Percentiles rank a stretch among this genome's conserved stretches.
phyloP scores from a whole-genome alignment of 169 alveolate species.

The Theileria sp. region DNA sequence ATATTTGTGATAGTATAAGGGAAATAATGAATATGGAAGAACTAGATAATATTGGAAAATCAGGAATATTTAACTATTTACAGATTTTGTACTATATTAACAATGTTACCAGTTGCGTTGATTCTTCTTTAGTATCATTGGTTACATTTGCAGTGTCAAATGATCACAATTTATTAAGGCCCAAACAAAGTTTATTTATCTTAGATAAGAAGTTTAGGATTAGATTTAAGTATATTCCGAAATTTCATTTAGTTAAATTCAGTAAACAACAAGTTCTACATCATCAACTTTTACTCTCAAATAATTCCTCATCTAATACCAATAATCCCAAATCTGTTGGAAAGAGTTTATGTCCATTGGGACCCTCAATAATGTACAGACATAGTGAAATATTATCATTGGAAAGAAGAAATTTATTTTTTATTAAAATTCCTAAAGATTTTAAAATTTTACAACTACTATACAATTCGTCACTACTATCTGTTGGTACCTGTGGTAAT shows the following conservation, averaged over 20 bases:
- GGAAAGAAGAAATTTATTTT: slow-evolving; percentile 4
- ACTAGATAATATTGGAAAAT: not conserved
- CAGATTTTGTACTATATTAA: not conserved
- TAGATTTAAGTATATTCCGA: not conserved
- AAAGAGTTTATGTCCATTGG: no score
- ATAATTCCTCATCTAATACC: no score
- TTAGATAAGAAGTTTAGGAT: not conserved
- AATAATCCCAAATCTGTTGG: no score
- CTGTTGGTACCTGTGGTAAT: slow-evolving; percentile 13
- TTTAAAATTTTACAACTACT: slow-evolving; percentile 27
- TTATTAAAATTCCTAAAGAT: slow-evolving; percentile 36
- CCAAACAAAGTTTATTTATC: not conserved
- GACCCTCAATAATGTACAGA: not conserved
- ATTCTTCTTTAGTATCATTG: not conserved
- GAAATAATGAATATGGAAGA: not conserved
- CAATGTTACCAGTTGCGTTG: not conserved
- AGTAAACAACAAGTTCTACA: not conserved
- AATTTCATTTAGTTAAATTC: not conserved
- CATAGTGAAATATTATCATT: slow-evolving; percentile 29
- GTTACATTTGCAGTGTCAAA: not conserved
- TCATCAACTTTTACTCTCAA: not conserved
- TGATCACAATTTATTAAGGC: no score
- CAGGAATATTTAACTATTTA: not conserved
- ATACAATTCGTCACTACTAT: slow-evolving; percentile 35
- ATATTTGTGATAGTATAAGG: not conserved